Evolutionary conservation across 176 grass and related monocot species (phyloP), one percentile per base, ranked within the genome.

Genomic region (Aegilops bicornis): DNA sequence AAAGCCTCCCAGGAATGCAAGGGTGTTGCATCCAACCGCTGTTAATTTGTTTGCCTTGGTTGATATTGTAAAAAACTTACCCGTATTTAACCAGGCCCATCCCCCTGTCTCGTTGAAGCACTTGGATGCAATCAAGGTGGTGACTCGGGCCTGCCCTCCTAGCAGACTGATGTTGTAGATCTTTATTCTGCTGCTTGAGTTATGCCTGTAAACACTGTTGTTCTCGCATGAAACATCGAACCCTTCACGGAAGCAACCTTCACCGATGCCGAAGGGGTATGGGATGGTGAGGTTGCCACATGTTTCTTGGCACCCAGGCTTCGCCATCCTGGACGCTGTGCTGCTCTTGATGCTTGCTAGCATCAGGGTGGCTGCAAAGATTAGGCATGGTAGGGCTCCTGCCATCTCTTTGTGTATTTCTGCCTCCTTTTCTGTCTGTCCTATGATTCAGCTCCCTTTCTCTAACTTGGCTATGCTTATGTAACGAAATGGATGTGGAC

Each of bases 181-280:
- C 62, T 36, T 7, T 27, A 89, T 1, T 10, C 0, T 15, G 78
- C 69, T 89, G 62, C 48, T 82, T 29, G 61, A 69, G 29, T 89
- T 70, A 33, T 68, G 62, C 36, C 67, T 77, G 77, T 60, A 89
- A 58, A n/a, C 43, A 8, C 0, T 78, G 25, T 85, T 66, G 42
- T 29, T 37, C 77, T 81, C 83, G 4, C 88, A 89, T 33, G 88
- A 89, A 77, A 86, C 62, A 4, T 82, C 83, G 0, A 89, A 89
- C 4, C 83, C 88, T 50, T 13, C 14, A 20, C 0, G 22, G 37
- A 77, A 89, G 78, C 88, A 89, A 32, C 60, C 88, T 7, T 36
- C 8, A 60, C 88, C 69, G 68, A 89, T 85, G 77, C 87, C 82
- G 6, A 89, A 89, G 69, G 87, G 87, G 58, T 89, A 89, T 15